Evolutionary conservation across 257 asterid species (phyloP), one percentile per base, ranked within the genome.

Genomic region (Capsicum chinense): DNA sequence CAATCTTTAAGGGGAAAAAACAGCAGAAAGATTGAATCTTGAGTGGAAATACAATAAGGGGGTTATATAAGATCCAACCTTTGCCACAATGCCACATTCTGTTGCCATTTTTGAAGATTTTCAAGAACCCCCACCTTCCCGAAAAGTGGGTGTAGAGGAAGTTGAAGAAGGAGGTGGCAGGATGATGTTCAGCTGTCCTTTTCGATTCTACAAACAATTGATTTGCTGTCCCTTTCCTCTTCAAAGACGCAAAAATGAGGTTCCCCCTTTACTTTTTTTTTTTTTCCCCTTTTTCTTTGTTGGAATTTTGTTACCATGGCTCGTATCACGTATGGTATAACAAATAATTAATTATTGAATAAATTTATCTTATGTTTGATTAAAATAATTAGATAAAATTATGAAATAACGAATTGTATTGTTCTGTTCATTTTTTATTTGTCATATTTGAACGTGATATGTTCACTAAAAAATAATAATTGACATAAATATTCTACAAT

Each of bases 1-100:
- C 59, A n/a, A 48, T 19, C 59, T 76, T 26, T 76, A 7, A 15
- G 35, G 5, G 14, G 3, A 0, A 3, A 0, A 3, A 42, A 12
- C 4, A 26, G n/a, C 26, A 54, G 64, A 26, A 54, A 54, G 50
- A 78, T 78, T 78, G 26, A 52, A 4, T 54, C 2, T 52, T 78
- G 14, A 54, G 19, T 13, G 6, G 4, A 50, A 21, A 74, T 74
- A n/a, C 0, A 7, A 74, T 1, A 50, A 50, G 47, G 14, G 81
- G 14, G 81, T 21, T 50, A 15, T 52, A 14, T 48, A 54, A 54
- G 82, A 78, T 78, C 82, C 50, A 1, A 78, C 82, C 82, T 78
- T 54, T 14, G 82, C 33, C 16, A 78, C 11, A 54, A 78, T 54
- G 5, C 7, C 64, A 54, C 33, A 8, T 58, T 15, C 19, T 5